Evolutionary conservation across 805 yeast genomes (phyloP), one percentile per base, ranked within the genome.

Genomic region (Komagataella pseudopastoris): DNA sequence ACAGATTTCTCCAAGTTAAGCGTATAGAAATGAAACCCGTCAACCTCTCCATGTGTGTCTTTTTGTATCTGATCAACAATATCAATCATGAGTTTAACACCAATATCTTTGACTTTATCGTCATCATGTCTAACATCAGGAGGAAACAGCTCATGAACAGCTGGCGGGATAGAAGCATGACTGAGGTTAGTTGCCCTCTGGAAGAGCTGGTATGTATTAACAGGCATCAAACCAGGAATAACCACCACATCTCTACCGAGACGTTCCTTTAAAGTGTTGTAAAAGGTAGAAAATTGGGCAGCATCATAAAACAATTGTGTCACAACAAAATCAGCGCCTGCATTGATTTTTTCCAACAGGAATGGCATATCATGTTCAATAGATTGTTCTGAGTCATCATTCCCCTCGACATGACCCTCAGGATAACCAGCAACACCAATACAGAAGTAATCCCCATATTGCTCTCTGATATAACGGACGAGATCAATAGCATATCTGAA

Each of bases 381-480:
- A 59, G 80, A 77, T 63, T 89, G 96, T 43, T 72, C 74, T 6
- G 78, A 66, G 48, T 69, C 74, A 58, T 83, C 87, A 1, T 88
- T 75, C 12, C 95, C 91, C 58, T 90, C 96, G 43, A 88, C 89
- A 67, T 91, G 97, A 17, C 99, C 99, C 63, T 91, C 99, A 6
- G 99, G 96, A 65, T 91, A 91, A 1, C 95, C 97, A 1, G 99
- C 99, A 14, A 91, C 99, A 54, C 99, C 99, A 51, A 91, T 73
- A 62, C 96, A 86, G 68, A 91, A 91, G 58, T 81, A 84, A 61
- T 86, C 86, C 3, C 88, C 93, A 62, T 90, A 73, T 49, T 78
- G 64, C 51, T 72, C 56, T 57, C 77, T 80, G 57, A 93, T 90
- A 63, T 91, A 90, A 56, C 70, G 76, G 8, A 93, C 96, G 54